Base-by-base conservation (phyloP, 305 asterid genomes). In the Fraxinus sp. region DNA sequence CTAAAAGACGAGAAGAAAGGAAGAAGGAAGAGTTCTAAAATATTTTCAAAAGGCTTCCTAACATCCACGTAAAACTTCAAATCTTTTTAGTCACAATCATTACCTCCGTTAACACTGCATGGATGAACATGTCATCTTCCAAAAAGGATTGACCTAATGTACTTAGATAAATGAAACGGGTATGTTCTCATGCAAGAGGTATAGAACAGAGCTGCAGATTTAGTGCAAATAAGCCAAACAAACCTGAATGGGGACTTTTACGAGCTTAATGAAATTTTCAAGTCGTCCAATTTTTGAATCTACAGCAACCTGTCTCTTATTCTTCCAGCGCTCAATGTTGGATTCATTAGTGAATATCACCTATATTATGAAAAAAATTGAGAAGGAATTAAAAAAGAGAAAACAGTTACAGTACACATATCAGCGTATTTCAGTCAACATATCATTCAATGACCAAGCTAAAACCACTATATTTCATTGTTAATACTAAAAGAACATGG, bases 241-340 rank as follows among this genome's bases (percentile, higher is more conserved):
- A 84, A 95, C 99, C 97, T 95, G 99, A 81, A 95, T 90, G 44
- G 99, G 98, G 76, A 94, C 92, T 77, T 92, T 87, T 85, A 89
- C 97, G 79, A 86, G 90, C 87, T 94, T 89, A 78, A 95, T 91
- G 87, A 94, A 96, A 85, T 83, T 89, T 82, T 90, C 94, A 80
- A 96, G 97, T 76, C 98, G 89, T 82, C 98, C 99, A 85, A 94
- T 85, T 92, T 96, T 96, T 5, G 98, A 96, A 90, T 94, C 99
- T 76, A 96, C 92, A 74, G 99, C 98, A 79, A 85, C 89, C 87
- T 96, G 98, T 83, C 98, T 92, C 89, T 92, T 96, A 28, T 96
- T 96, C 93, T 91, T 96, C 99, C 98, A 96, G 84, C 95, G 93
- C 85, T 96, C 98, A 11, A 96, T 96, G 74, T 96, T 94, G 80